Base-by-base conservation (phyloP, 2,329 filamentous ascomycete species). In the Colletotrichum siamense region DNA sequence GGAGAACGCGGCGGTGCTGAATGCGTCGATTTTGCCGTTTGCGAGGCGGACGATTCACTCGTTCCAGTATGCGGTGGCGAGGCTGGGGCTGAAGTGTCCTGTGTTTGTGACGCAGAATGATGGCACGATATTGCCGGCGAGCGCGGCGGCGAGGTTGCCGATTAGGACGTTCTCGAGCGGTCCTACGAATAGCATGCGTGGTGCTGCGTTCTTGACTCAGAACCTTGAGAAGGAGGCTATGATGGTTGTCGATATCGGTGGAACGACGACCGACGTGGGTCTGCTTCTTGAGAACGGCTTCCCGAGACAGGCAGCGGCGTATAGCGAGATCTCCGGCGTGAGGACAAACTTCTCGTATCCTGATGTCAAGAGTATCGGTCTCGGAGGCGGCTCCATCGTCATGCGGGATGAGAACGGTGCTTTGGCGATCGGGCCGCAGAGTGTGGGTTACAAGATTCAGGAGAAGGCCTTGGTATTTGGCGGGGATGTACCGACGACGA, bases 31-130 rank as follows among this genome's bases (percentile, higher is more conserved):
- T 52, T 83, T 92, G 9, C 81, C 86, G 0, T 92, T 92, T 79
- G 91, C 91, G 0, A 86, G 87, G 16, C 81, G 86, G 0, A 92
- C 92, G 79, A 91, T 91, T 0, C 86, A 87, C 18, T 88, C 88
- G 1, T 93, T 93, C 78, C 86, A 89, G 26, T 84, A 85, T 34
- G 88, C 91, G 3, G 86, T 93, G 34, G 81, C 83, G 39, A 84
- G 85, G 2, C 81, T 93, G 4, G 86, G 88, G 0, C 80, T 92
- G 2, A 79, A 79, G 2, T 92, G 91, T 62, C 89, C 90, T 0
- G 86, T 92, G 0, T 93, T 91, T 77, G 85, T 94, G 49, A 92
- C 91, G 0, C 89, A 92, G 78, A 94, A 94, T 70, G 91, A 93
- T 78, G 92, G 92, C 2, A 93, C 91, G 0, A 85, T 93, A 3